A percentile compares a stretch with the other conserved stretches of the same genome.
Conservation (phyloP, 139 green algal genomes). For the Volvox africanus region DNA sequence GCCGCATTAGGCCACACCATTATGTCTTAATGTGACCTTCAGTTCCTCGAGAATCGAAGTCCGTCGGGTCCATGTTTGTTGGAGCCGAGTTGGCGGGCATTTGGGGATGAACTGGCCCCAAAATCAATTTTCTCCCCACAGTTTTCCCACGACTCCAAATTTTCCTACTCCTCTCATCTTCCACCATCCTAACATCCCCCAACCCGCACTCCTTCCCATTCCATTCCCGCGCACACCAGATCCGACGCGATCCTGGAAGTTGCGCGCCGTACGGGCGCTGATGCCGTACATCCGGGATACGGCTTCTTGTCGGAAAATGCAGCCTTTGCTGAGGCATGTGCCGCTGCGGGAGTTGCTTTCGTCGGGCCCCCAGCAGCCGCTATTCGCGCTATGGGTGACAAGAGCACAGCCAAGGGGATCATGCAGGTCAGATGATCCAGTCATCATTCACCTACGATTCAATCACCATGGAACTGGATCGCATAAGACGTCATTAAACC, state of each 20-base stretch:
- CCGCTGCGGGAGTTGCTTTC: conserved; percentile 73
- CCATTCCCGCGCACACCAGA: not conserved
- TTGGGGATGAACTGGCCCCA: too few species aligned
- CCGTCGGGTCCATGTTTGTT: too few species aligned
- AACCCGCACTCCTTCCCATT: too few species aligned
- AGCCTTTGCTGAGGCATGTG: conserved; percentile 75
- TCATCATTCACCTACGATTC: too few species aligned
- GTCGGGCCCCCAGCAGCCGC: conserved; percentile 79
- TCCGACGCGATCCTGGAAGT: conserved; percentile 74
- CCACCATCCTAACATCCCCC: not conserved
- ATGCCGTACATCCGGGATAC: conserved; percentile 88
- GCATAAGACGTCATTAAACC: too few species aligned
- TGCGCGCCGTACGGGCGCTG: conserved; percentile 66
- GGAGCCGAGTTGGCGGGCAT: too few species aligned
- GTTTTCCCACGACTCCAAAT: not conserved
- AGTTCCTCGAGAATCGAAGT: too few species aligned
- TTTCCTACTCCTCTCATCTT: not conserved
- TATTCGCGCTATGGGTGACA: conserved; percentile 81
- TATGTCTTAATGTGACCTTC: too few species aligned
- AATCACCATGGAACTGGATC: too few species aligned
- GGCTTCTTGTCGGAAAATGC: conserved; percentile 89
- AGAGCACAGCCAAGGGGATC: conserved; percentile 79
- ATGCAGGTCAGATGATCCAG: conserved; percentile 64
- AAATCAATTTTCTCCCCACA: too few species aligned
- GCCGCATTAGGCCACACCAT: too few species aligned